Percentiles rank a stretch among this genome's conserved stretches.
Evolutionary conservation across 2,329 filamentous ascomycete genomes (phyloP).

Genomic region (Trichoderma arundinaceum): DNA sequence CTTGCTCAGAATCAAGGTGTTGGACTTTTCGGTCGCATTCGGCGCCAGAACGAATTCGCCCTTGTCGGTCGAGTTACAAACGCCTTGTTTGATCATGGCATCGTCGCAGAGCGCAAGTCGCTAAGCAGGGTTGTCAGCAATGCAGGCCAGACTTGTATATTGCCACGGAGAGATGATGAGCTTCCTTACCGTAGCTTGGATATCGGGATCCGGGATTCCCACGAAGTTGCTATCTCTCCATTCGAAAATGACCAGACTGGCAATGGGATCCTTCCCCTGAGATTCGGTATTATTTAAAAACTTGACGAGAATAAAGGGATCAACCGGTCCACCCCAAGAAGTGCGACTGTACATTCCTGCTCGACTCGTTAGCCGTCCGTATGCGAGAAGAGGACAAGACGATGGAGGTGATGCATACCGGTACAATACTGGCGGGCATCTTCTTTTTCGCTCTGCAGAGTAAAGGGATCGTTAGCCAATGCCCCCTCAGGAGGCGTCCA

Average conservation of each 20-base stretch:
- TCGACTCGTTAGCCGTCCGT: constrained; percentile 24
- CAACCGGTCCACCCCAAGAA: constrained; percentile 84
- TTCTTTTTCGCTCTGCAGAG: constrained; percentile 71
- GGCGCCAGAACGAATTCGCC: constrained; percentile 83
- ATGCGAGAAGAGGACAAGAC: neutral
- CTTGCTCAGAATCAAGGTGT: constrained; percentile 75
- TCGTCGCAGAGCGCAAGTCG: constrained; percentile 68
- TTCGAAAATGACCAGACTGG: constrained; percentile 90
- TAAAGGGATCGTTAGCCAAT: constrained; percentile 36
- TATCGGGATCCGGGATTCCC: constrained; percentile 66
- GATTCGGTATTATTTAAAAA: constrained; percentile 68
- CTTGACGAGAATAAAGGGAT: constrained; percentile 87
- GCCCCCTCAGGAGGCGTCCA: neutral
- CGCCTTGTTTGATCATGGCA: constrained; percentile 67
- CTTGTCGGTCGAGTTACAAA: constrained; percentile 78
- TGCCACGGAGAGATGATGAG: constrained; percentile 10
- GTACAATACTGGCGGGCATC: constrained; percentile 81
- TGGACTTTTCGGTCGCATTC: constrained; percentile 74
- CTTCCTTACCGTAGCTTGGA: constrained; percentile 58
- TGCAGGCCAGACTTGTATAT: constrained; percentile 1
- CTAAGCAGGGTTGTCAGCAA: constrained; percentile 53
- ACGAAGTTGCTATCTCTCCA: constrained; percentile 85
- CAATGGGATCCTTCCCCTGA: constrained; percentile 69
- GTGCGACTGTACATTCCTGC: constrained; percentile 90
- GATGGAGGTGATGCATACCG: constrained; percentile 48